Evolutionary conservation across 371 early-diverging fungal genomes (phyloP), one percentile per base, ranked within the genome.

Genomic region (Amoeboradix gromovi): DNA sequence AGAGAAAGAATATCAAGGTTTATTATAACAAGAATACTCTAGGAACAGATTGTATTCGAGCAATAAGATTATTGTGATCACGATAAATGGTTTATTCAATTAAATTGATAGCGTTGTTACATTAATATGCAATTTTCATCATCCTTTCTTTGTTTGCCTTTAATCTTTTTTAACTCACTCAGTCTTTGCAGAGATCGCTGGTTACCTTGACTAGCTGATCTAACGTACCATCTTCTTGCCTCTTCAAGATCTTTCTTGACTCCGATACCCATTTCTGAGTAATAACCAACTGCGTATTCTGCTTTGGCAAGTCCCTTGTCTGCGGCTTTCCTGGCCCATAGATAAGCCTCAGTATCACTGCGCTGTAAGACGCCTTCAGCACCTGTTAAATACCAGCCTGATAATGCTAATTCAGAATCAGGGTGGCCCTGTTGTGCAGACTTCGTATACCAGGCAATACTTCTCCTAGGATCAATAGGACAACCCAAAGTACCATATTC

Each of bases 341-440:
- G 74, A 77, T 87, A 94, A 16, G 97, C 94, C 71, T 87, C 83
- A n/a, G 82, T 80, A 74, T 95, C 94, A 67, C 84, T 82, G 66
- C 87, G 89, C 74, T 79, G 79, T 29, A 91, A 75, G 0, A 83
- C 77, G 48, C 84, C 85, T 32, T 87, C 87, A 0, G 86, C 80
- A 28, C 95, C 97, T 0, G 90, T 87, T n/a, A 96, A 75, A 73
- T 92, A 94, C 94, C 94, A 95, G 0, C 91, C 90, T 28, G 90
- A 85, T 30, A 97, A 78, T 0, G 91, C 91, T 75, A 94, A 85
- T 77, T 91, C 87, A 28, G 94, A 90, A 67, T 92, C 90, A 1
- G 88, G 84, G 71, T 94, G 85, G 30, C 86, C 88, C 68, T 87
- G 86, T 68, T 88, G 83, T 0, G 94, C 92, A 0, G 96, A 94